A percentile compares a stretch with the other conserved stretches of the same genome.
Conservation (phyloP, 108 stramenopile genomes). For the Cylindrotheca closterium region DNA sequence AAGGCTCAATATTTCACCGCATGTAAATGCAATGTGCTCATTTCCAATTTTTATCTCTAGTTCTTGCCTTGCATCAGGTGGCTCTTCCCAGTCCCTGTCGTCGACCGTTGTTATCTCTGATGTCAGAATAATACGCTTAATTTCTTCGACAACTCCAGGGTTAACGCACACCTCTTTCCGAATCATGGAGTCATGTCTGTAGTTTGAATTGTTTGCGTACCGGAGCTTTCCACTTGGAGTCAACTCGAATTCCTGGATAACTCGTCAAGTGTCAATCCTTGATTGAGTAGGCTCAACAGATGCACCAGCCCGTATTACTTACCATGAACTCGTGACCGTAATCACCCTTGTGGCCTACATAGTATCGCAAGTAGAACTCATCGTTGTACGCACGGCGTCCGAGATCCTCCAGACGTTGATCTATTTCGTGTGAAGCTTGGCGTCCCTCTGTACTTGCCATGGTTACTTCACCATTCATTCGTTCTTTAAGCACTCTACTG, state of each 20-base stretch:
- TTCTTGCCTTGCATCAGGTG: conserved; percentile 64
- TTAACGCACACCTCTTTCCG: conserved; percentile 77
- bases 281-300: not conserved
- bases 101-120: conserved; percentile 58
- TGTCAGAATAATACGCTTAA: conserved; percentile 64
- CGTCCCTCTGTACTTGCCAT: too few relatives aligned
- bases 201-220: conserved; percentile 90
- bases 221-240: conserved; percentile 75
- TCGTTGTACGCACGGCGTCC: conserved; percentile 25
- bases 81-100: conserved; percentile 77
- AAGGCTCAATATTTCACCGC: conserved; percentile 78
- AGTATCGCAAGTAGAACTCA: conserved; percentile 66
- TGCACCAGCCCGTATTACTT: not conserved
- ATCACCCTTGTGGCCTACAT: conserved; percentile 71
- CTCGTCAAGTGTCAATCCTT: not conserved
- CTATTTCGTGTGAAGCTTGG: too few relatives aligned
- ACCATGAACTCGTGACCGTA: conserved; percentile 89
- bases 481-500: too few relatives aligned
- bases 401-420: not conserved
- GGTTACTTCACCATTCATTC: too few relatives aligned
- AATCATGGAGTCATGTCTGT: conserved; percentile 83
- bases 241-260: conserved; percentile 73
- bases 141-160: conserved; percentile 74
- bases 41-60: conserved; percentile 86
- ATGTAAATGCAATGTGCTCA: conserved; percentile 88